Base-by-base conservation (phyloP, 768 basidiomycete species). In the Boletus pseudopeckii region DNA sequence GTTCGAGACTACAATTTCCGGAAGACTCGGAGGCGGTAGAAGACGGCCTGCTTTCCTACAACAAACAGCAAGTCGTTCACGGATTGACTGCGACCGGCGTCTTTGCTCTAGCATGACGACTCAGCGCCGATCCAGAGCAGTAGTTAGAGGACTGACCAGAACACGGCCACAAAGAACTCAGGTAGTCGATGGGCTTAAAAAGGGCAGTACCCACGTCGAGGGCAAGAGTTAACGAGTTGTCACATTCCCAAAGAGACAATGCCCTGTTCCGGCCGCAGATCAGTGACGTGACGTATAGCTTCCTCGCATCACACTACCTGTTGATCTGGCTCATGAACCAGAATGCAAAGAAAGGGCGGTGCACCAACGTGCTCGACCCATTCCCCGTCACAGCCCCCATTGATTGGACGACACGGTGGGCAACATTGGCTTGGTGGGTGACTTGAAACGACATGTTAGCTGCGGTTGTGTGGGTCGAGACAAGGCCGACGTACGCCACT, bases 291-390 rank as follows among this genome's bases (percentile, higher is more conserved):
- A 48, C 48, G 18, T 14, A 40, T 40, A 45, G 22, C 32, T 49
- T 26, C 17, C 42, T 20, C 45, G 34, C 15, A 33, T 41, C 42
- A 50, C 66, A 67, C 48, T 52, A 80, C 83, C 82, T 77, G 63
- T 73, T 75, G 49, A 88, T 78, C 68, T 88, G 85, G 20, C 78
- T 77, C 84, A 86, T 85, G 63, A 89, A 87, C 86, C 85, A 88
- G 65, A 86, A 86, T 22, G 82, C 74, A 64, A 82, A 85, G 64
- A 85, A 85, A 10, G 87, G 87, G 52, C 86, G 72, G 15, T 78
- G 73, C 3, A 80, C 72, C 22, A 89, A 67, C 32, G 75, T 65
- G 54, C 81, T 77, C 38, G 69, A 60, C 20, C 64, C 63, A 44
- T 71, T 64, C 3, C 84, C 85, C 9, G 86, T 87, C 57, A 88